phyloP scores from a whole-genome alignment of 148 eudicot species.

The Simmondsia chinensis region DNA sequence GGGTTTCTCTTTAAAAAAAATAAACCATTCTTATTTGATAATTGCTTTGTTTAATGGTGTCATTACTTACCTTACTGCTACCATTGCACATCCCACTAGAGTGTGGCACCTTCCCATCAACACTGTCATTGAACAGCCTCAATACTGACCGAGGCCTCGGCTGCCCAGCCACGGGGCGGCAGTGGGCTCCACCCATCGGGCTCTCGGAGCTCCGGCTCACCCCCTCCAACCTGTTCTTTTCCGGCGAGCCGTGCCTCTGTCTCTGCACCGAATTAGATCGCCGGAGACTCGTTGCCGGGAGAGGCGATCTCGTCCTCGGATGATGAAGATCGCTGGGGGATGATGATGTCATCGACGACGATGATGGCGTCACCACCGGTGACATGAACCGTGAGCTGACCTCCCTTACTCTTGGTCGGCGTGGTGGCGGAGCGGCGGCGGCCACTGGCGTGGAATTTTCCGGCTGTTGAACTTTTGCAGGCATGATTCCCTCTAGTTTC shows the following conservation, averaged over 20 bases:
- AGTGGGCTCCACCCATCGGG: too few species aligned
- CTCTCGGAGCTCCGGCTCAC: conserved; percentile 25
- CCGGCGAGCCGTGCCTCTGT: conserved; percentile 12
- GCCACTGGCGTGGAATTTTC: conserved; percentile 12
- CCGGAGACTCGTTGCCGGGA: too few species aligned
- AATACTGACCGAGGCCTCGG: conserved; percentile 24
- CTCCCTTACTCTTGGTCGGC: conserved; percentile 72
- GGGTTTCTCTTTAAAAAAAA: too few species aligned
- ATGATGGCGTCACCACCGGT: conserved; percentile 27
- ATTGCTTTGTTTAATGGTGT: conserved; percentile 5
- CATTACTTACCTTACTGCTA: not conserved
- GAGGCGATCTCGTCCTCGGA: conserved; percentile 5
- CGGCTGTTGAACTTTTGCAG: too few species aligned
- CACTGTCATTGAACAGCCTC: conserved; percentile 40
- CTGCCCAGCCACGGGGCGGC: too few species aligned
- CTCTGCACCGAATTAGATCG: conserved; percentile 43
- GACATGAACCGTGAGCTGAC: conserved; percentile 88
- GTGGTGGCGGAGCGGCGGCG: conserved; percentile 30
- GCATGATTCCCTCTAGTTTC: too few species aligned
- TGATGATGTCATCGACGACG: conserved; percentile 9
- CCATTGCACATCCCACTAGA: conserved; percentile 17
- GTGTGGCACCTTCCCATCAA: conserved; percentile 51
- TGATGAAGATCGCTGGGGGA: conserved; percentile 13
- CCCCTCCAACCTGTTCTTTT: conserved; percentile 34
- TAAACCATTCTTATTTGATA: conserved; percentile 14